Conservation (phyloP, 257 asterid genomes). For the Penstemon newberryi region DNA sequence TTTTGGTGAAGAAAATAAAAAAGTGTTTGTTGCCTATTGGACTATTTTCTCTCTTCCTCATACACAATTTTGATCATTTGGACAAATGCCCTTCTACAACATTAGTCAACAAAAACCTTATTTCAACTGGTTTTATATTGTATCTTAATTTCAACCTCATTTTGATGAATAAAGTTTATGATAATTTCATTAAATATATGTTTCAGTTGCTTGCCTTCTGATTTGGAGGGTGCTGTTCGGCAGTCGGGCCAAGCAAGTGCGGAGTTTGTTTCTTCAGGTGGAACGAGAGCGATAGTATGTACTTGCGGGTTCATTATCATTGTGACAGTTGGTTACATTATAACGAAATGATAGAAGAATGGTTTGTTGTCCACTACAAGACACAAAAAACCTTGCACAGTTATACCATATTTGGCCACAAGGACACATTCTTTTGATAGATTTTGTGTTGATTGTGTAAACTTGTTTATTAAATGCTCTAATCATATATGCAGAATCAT, state of each 20-base stretch:
- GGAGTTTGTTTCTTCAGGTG: constrained; percentile 79
- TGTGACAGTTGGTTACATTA: constrained; percentile 20
- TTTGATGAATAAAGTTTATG: not conserved
- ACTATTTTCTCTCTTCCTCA: not conserved
- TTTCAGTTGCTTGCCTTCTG: constrained; percentile 90
- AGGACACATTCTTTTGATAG: no score
- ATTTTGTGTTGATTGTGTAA: not conserved
- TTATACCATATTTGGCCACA: not conserved
- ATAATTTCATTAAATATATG: constrained; percentile 23
- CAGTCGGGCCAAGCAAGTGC: constrained; percentile 91
- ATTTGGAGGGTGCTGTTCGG: constrained; percentile 90
- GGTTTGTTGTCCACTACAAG: not conserved
- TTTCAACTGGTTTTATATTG: not conserved
- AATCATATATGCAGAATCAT: not conserved
- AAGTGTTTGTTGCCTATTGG: not conserved
- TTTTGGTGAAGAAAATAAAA: not conserved
- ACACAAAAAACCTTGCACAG: not conserved
- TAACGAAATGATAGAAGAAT: constrained; percentile 12
- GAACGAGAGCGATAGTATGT: constrained; percentile 85
- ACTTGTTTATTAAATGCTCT: no score
- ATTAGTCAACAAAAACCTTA: not conserved
- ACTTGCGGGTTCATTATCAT: not conserved
- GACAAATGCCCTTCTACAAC: not conserved
- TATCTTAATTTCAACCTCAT: not conserved
- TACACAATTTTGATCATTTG: not conserved